Evolutionary conservation across 768 basidiomycete species (phyloP), one percentile per base, ranked within the genome.

Genomic region (Lenzites betulinus): DNA sequence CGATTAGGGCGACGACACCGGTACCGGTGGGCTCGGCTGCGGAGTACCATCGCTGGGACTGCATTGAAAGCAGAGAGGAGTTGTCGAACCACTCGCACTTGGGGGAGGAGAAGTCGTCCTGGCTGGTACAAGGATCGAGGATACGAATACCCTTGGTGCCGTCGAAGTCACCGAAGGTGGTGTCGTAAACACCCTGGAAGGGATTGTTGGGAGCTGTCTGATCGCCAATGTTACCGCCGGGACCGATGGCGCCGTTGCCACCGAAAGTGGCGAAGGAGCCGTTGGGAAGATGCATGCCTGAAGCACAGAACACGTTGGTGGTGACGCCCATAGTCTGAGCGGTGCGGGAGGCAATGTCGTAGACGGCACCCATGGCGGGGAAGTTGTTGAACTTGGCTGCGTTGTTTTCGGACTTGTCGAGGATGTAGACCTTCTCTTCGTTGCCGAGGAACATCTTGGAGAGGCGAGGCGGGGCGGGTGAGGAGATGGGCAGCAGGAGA

Each of bases 401-500:
- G 70, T 95, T 94, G 33, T 83, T 84, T 70, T 94, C 92, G 1
- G 87, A 85, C 77, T 97, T 97, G 78, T 97, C 94, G n/a, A 95
- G 76, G 22, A 95, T 89, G 74, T 95, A 95, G 35, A 95, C 89
- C 71, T 86, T 92, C 65, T 92, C 77, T 7, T 81, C 76, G 63
- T 88, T 90, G 33, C 90, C 92, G 52, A 94, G 75, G 72, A 94
- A 92, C 83, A 90, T 85, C 90, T n/a, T 89, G 69, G 35, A 33
- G 33, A 18, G 22, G 35, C 7, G 25, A 25, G 23, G 42, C 2
- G 38, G 36, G 16, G 48, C 33, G 48, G 30, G 30, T 33, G 30
- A 33, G 22, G 26, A 36, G 46, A 18, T 26, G 48, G n/a, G 46
- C 23, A 33, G 53, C 66, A 18, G 48, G 41, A 49, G 25, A 56